phyloP scores from a whole-genome alignment of 1,139 yeast species.

The Scheffersomyces quercinus region DNA sequence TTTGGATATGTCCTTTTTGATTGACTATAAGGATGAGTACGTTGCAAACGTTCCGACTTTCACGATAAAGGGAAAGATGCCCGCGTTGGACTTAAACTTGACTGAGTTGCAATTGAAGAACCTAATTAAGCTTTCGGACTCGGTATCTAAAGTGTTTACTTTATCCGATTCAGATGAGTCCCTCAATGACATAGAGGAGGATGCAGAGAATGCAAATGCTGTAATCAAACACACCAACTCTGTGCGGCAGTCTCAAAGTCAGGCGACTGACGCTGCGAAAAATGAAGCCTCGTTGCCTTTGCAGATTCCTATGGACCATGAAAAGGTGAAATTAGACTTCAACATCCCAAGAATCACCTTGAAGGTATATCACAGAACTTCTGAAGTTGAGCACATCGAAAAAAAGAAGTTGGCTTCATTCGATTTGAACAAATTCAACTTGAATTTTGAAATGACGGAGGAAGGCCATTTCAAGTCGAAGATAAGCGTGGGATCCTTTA shows the following conservation, averaged over 20 bases:
- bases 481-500: constrained; percentile 68
- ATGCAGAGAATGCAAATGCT: constrained; percentile 59
- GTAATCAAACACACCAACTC: constrained; percentile 33
- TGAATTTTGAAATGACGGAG: constrained; percentile 51
- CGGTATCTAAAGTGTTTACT: constrained; percentile 58
- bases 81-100: constrained; percentile 64
- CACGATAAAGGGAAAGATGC: constrained; percentile 58
- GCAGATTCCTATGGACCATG: constrained; percentile 27
- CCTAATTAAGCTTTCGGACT: constrained; percentile 54
- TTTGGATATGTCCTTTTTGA: constrained; percentile 63
- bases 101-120: constrained; percentile 78
- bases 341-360: constrained; percentile 64
- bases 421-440: constrained; percentile 58
- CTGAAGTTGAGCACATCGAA: constrained; percentile 33
- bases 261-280: constrained; percentile 1
- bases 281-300: neutral
- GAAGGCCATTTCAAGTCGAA: constrained; percentile 62
- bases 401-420: constrained; percentile 59
- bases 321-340: constrained; percentile 52
- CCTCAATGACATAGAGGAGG: constrained; percentile 59
- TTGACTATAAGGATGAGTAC: constrained; percentile 53
- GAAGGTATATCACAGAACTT: constrained; percentile 63
- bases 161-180: constrained; percentile 35
- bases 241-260: constrained; percentile 4
- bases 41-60: constrained; percentile 49